A percentile compares a stretch with the other conserved stretches of the same genome.
phyloP scores from a whole-genome alignment of 169 alveolate genomes.

The Plasmodium blacklocki region DNA sequence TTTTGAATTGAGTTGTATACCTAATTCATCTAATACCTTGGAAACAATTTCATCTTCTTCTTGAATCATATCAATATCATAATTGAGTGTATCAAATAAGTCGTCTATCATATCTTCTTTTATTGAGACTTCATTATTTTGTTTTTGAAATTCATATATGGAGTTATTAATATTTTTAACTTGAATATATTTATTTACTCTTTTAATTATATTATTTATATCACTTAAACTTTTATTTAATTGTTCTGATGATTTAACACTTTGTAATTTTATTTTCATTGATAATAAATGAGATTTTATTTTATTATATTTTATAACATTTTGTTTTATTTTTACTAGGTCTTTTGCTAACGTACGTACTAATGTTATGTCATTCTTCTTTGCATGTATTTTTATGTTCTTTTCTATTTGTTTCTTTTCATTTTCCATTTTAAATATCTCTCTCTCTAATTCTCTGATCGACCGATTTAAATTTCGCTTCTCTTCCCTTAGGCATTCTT shows the following conservation, averaged over 20 bases:
- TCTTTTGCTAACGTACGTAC: conserved; percentile 54
- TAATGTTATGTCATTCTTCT: conserved; percentile 11
- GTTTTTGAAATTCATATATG: conserved; percentile 39
- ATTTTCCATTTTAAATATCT: conserved; percentile 39
- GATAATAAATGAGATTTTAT: conserved; percentile 60
- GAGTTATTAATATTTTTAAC: conserved; percentile 31
- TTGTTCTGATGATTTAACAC: conserved; percentile 72
- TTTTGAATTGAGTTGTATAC: conserved; percentile 34
- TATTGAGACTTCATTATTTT: conserved; percentile 35
- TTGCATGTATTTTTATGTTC: conserved; percentile 30
- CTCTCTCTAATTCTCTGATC: conserved; percentile 48
- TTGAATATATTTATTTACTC: conserved; percentile 40
- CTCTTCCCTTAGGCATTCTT: conserved; percentile 53
- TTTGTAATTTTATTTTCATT: conserved; percentile 54
- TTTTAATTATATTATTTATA: conserved; percentile 23
- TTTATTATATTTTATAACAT: conserved; percentile 34
- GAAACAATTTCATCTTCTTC: conserved; percentile 61
- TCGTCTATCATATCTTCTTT: conserved; percentile 68
- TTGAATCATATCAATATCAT: conserved; percentile 41
- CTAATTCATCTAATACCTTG: conserved; percentile 39
- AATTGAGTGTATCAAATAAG: conserved; percentile 39
- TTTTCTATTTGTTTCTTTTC: conserved; percentile 52
- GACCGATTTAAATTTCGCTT: conserved; percentile 58
- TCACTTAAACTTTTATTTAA: conserved; percentile 35
- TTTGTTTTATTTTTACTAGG: conserved; percentile 28